phyloP scores from a whole-genome alignment of 1,284 basidiomycete genomes.

The Malassezia caprae region DNA sequence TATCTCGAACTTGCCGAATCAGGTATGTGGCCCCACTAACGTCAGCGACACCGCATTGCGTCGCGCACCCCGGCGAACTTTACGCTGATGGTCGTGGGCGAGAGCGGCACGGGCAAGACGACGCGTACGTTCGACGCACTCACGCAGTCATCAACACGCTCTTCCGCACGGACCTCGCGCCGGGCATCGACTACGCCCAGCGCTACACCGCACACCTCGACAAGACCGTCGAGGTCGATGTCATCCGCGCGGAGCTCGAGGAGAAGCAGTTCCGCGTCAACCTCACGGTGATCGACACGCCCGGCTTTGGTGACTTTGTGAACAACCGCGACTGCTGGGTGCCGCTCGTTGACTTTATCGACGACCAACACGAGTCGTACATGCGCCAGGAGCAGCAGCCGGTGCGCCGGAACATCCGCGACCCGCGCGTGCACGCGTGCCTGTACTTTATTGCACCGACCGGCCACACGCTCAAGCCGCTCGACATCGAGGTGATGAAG shows the following conservation, averaged over 20 bases:
- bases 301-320: slow-evolving; percentile 95
- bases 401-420: slow-evolving; percentile 78
- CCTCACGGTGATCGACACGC: slow-evolving; percentile 95
- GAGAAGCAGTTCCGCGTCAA: slow-evolving; percentile 99
- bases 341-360: slow-evolving; percentile 97
- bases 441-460: slow-evolving; percentile 94
- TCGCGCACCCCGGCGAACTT: slow-evolving; percentile 94
- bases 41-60: slow-evolving; percentile 53
- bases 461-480: slow-evolving; percentile 91
- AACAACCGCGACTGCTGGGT: slow-evolving; percentile 98
- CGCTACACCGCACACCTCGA: slow-evolving; percentile 94
- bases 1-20: slow-evolving; percentile 91
- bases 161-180: slow-evolving; percentile 91
- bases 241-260: slow-evolving; percentile 66
- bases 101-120: slow-evolving; percentile 50
- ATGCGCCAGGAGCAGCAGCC: slow-evolving; percentile 99
- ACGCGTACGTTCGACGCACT: slow-evolving; percentile 24
- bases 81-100: slow-evolving; percentile 97
- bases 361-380: slow-evolving; percentile 98
- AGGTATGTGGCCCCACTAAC: slow-evolving; percentile 55
- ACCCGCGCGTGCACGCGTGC: slow-evolving; percentile 91
- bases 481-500: slow-evolving; percentile 99
- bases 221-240: slow-evolving; percentile 77
- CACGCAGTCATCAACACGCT: slow-evolving; percentile 75
- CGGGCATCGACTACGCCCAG: slow-evolving; percentile 77